Conservation (phyloP, 768 basidiomycete genomes). For the Mycena leptocephala region DNA sequence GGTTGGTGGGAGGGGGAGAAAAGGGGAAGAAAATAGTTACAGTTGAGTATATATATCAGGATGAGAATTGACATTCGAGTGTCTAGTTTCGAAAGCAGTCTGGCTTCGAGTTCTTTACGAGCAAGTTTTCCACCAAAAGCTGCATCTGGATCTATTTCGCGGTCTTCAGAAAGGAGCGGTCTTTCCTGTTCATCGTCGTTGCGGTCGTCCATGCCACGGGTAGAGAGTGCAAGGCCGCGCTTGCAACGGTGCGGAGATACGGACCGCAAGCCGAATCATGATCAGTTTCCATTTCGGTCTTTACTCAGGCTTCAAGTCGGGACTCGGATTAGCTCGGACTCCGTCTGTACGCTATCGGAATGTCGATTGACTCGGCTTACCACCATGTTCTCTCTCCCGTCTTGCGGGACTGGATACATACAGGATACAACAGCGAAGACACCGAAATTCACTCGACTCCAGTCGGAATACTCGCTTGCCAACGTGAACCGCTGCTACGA, state of each 20-base stretch:
- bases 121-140: constrained; percentile 44
- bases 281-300: no score
- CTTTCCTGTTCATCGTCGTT: constrained; percentile 15
- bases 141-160: constrained; percentile 41
- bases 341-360: no score
- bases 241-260: background rate
- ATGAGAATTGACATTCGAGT: constrained; percentile 61
- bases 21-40: constrained; percentile 39
- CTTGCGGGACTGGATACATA: constrained; percentile 48
- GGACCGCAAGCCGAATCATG: no score
- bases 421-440: background rate
- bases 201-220: constrained; percentile 15
- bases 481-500: constrained; percentile 82
- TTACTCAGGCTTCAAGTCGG: no score
- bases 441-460: constrained; percentile 65
- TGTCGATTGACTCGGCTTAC: constrained; percentile 52
- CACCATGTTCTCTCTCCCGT: constrained; percentile 77
- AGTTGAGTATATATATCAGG: constrained; percentile 65
- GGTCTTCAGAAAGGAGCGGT: constrained; percentile 24
- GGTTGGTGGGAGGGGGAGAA: background rate
- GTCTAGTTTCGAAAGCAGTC: constrained; percentile 67
- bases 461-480: constrained; percentile 86
- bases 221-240: background rate
- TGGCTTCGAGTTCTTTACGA: constrained; percentile 48
- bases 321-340: no score